Base-by-base conservation (phyloP, 2,329 filamentous ascomycete species). In the Arthroderma sp. region DNA sequence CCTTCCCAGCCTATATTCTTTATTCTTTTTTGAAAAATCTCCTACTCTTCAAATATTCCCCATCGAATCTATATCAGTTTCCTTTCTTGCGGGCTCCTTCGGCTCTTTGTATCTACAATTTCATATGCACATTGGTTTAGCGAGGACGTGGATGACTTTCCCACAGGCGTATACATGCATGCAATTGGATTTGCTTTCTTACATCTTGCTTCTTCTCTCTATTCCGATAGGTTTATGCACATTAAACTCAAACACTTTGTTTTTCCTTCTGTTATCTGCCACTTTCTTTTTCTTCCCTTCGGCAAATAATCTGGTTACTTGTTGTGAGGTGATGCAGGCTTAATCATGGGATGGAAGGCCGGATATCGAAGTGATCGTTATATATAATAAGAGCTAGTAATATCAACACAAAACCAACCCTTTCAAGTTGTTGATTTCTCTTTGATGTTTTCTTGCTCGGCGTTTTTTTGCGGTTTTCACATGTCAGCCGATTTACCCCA, bases 391-490 rank as follows among this genome's bases (percentile, higher is more conserved):
- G 3, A 31, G n/a, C n/a, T n/a, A 31, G 7, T 31, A 31, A 31
- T 31, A 31, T 31, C 28, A n/a, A n/a, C n/a, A n/a, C 28, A 31
- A 31, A 31, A 7, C 7, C 28, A 31, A 31, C 28, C 7, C 28
- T 31, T 31, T 31, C 7, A 4, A 41, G 38, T 41, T 13, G 17
- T 15, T 4, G 17, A 3, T 17, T 33, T 52, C 9, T 35, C 11
- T 8, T 52, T 9, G 1, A 19, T 33, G 8, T 35, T 19, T 4
- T 35, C 17, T 19, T 17, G 4, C 28, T 44, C 9, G 41, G 19
- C 19, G 41, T 13, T n/a, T 43, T 43, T 21, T 43, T 19, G n/a
- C n/a, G 17, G n/a, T 21, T 21, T 52, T 57, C 56, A 57, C 56
- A 57, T 57, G 56, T 13, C 21, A 56, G 23, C n/a, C 55, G 19